Evolutionary conservation across 2,329 filamentous ascomycete genomes (phyloP).

Genomic region (Phaeomoniella chlamydospora): DNA sequence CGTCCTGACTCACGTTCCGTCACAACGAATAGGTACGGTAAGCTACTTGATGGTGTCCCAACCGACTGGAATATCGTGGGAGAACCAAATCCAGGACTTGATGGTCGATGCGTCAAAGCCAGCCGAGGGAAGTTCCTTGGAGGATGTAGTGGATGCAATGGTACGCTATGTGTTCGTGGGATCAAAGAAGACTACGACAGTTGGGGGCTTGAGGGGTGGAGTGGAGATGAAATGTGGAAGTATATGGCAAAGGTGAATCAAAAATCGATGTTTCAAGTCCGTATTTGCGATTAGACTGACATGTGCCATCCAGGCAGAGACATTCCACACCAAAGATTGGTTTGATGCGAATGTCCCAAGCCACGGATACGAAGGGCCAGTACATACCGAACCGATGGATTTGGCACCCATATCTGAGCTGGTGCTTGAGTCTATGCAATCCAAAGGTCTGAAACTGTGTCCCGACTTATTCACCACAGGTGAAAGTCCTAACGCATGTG

Average conservation of each 20-base stretch:
- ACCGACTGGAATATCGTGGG: constrained; percentile 31
- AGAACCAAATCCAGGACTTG: constrained; percentile 21
- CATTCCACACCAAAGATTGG: constrained; percentile 44
- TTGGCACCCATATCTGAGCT: constrained; percentile 43
- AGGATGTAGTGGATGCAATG: constrained; percentile 27
- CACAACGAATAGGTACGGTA: constrained; percentile 26
- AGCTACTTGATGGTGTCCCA: constrained; percentile 23
- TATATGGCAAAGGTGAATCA: constrained; percentile 39
- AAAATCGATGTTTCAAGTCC: too few relatives aligned
- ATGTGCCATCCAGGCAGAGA: constrained; percentile 28
- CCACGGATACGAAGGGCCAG: constrained; percentile 37
- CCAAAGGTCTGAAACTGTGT: constrained; percentile 38
- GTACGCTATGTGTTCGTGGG: constrained; percentile 27
- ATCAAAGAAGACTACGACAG: constrained; percentile 35
- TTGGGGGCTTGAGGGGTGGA: constrained; percentile 35
- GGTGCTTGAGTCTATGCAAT: constrained; percentile 39
- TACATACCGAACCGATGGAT: constrained; percentile 44
- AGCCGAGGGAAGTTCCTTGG: constrained; percentile 28
- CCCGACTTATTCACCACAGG: constrained; percentile 46
- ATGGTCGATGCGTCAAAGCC: constrained; percentile 25
- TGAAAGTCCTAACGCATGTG: constrained; percentile 38
- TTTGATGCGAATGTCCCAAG: constrained; percentile 32
- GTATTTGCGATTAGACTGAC: constrained; percentile 8
- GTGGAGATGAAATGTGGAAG: constrained; percentile 40
- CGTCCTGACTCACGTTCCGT: too few relatives aligned